These are phyloP conservation scores for Fraxinus greggii DNA, from an alignment of 305 asterid genomes.

Conservation along the genomic window DNA sequence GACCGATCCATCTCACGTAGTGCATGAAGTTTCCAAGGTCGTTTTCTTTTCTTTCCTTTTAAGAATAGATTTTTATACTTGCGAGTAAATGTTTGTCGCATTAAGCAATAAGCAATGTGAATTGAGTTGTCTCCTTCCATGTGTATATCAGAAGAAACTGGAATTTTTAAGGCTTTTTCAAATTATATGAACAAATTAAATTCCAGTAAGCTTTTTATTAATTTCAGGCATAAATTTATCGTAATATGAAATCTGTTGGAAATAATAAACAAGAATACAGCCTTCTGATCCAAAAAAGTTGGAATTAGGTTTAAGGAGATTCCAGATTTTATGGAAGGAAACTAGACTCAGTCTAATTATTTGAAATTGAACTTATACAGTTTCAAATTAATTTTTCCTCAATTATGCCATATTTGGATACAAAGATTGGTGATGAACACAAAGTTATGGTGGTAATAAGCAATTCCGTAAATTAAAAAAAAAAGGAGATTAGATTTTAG, in stretches of 20 bases:
- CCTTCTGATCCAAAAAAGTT: not conserved
- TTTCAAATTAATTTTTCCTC: not conserved
- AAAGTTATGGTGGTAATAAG: not conserved
- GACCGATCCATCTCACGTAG: slow-evolving; percentile 19
- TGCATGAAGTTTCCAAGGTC: slow-evolving; percentile 34
- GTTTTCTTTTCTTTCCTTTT: not conserved
- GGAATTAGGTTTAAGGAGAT: not conserved
- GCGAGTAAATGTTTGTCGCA: not conserved
- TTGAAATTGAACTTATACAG: not conserved
- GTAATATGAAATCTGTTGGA: not conserved
- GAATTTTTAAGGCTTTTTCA: not conserved
- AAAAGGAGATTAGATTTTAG: not conserved
- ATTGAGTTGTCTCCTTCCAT: not conserved
- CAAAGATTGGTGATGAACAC: not conserved
- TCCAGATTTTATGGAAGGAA: not conserved
- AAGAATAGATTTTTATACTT: not conserved
- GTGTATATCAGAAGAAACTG: not conserved
- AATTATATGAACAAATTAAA: not conserved
- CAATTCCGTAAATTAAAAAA: not conserved
- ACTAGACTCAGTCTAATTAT: not conserved
- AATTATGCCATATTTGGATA: not conserved
- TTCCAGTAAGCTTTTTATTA: not conserved
- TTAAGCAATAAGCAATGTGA: not conserved
- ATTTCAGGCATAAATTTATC: not conserved
- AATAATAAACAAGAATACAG: not conserved